Percentiles rank a stretch among this genome's conserved stretches.
Conservation (phyloP, 2,329 filamentous ascomycete species). For the Fusarium sp. region DNA sequence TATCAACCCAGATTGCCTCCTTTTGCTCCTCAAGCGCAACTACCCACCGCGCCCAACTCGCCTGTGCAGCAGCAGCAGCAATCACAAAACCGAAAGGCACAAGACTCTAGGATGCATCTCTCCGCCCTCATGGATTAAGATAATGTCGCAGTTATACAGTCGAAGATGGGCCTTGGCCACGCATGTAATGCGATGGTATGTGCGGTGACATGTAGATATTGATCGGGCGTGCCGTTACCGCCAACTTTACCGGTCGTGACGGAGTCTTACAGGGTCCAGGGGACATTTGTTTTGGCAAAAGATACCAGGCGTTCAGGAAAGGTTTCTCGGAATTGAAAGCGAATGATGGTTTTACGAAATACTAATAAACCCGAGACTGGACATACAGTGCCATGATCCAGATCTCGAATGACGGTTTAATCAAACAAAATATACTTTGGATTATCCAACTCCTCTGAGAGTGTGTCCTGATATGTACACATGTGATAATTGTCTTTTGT, state of each 20-base stretch:
- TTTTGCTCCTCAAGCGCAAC: slow-evolving; percentile 30
- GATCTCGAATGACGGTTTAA: not conserved
- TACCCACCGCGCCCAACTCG: slow-evolving; percentile 44
- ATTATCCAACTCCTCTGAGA: not conserved
- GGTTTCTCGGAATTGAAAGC: not conserved
- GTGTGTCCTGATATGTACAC: not conserved
- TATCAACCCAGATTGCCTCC: slow-evolving; percentile 26
- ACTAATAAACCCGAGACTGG: not conserved
- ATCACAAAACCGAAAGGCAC: slow-evolving; percentile 17
- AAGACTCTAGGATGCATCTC: slow-evolving; percentile 41
- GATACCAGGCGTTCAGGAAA: slow-evolving; percentile 30
- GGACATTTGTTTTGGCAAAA: slow-evolving; percentile 11
- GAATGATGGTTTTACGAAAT: not conserved
- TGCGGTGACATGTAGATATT: not conserved
- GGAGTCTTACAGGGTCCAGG: not conserved
- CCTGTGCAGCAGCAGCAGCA: slow-evolving; percentile 33
- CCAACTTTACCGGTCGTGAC: not conserved
- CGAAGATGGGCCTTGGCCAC: not conserved
- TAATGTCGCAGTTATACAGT: not conserved
- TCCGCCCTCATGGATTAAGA: slow-evolving; percentile 35
- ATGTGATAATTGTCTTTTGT: not conserved
- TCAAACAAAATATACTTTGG: not conserved
- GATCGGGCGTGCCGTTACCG: not conserved
- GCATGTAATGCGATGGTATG: not conserved
- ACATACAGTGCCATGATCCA: not conserved